Evolutionary conservation across 768 basidiomycete genomes (phyloP), one percentile per base, ranked within the genome.

Genomic region (Kwoniella mangroviensis): DNA sequence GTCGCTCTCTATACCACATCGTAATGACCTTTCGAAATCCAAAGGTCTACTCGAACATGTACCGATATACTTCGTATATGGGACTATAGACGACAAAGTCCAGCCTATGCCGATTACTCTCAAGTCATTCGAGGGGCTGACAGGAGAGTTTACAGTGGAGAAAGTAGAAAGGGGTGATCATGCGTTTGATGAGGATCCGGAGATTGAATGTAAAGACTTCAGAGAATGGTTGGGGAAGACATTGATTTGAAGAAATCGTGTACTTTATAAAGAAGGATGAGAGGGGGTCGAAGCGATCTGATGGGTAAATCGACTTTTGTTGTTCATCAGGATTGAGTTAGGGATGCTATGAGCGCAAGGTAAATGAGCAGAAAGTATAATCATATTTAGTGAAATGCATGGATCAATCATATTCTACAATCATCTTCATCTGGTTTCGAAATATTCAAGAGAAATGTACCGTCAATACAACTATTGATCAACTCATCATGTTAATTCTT

Each of bases 131-230:
- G n/a, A 67, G 34, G 54, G 41, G n/a, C 53, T 52, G 11, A 60
- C 64, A 15, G 72, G 70, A 9, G 62, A 17, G 13, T 66, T 66
- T 51, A 49, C 40, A 5, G 70, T 75, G 17, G 77, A 76, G 43
- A 63, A 24, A n/a, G 12, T 43, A 17, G 69, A 75, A 45, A 73
- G 74, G 12, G 66, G 22, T n/a, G 75, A 73, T 57, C 79, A 81
- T 73, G 74, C 67, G 42, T 81, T 67, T 69, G 79, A 81, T 67
- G 79, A 81, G 53, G 77, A 74, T 56, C 60, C 75, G 12, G 66
- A 61, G 10, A 75, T 68, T 67, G 75, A 75, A 41, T 80, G 79
- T 68, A 57, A 62, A 41, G 75, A 52, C 19, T 78, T 80, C 56
- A 75, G 75, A 61, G 65, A 71, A 12, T 80, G 79, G 79, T 49